Evolutionary conservation across 768 basidiomycete genomes (phyloP), one percentile per base, ranked within the genome.

Genomic region (Lactarius vividus): DNA sequence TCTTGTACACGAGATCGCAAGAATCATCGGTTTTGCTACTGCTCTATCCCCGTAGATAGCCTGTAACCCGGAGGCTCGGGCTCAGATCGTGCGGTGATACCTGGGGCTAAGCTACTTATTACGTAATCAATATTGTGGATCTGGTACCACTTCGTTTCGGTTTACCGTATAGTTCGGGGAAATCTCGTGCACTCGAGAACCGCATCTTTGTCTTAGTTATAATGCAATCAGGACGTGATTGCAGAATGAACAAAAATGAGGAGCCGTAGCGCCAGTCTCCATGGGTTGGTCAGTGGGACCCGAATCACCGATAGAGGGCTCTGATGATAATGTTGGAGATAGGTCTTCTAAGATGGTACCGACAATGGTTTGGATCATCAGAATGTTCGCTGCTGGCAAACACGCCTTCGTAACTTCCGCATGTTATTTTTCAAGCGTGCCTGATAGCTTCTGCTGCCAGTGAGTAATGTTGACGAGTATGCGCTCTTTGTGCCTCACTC

Each of bases 151-250:
- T 49, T 26, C 6, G 23, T 49, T 26, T 23, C 46, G 13, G n/a
- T 49, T 49, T 49, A 11, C 10, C 18, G 20, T n/a, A 44, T 3
- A 4, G 20, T n/a, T 44, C 23, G 49, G 26, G 49, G 26, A 26
- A 52, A 52, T 52, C 49, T 52, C 49, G 49, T n/a, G 23, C 5
- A 26, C 26, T 52, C 49, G 49, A 52, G 49, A 26, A 52, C 4
- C 26, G 49, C 49, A 52, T 52, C 49, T 52, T 52, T 52, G 49
- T 52, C 49, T 52, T 52, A 52, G 23, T 28, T 52, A 52, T 26
- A 40, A 40, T 40, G 40, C 6, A 5, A 6, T 13, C 4, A 3
- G 13, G 9, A 44, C 0, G n/a, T 44, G 20, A n/a, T 7, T 9
- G 20, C 11, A 52, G 49, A 11, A 49, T 11, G 10, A 7, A 18